Percentiles rank a stretch among this genome's conserved stretches.
Conservation (phyloP, 2,329 filamentous ascomycete genomes). For the Curvularia eragrostidis region DNA sequence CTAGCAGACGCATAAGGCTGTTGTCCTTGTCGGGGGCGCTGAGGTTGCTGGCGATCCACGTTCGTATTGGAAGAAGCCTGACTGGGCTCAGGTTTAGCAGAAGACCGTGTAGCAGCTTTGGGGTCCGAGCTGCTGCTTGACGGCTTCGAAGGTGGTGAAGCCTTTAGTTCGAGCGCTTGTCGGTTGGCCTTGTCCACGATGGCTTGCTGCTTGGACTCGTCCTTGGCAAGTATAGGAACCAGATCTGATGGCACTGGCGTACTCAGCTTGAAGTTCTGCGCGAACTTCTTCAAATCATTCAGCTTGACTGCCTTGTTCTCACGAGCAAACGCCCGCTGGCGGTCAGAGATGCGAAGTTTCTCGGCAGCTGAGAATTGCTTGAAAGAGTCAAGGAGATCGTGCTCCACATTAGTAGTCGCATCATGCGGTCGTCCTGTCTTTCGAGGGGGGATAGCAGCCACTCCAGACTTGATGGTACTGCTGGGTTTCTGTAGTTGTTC, state of each 20-base stretch:
- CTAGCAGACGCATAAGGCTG: conserved; percentile 54
- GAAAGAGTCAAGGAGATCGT: conserved; percentile 68
- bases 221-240: conserved; percentile 94
- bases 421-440: conserved; percentile 57
- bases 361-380: conserved; percentile 68
- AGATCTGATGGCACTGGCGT: conserved; percentile 91
- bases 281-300: conserved; percentile 94
- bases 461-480: conserved; percentile 37
- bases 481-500: conserved; percentile 40
- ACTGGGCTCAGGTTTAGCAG: conserved; percentile 44
- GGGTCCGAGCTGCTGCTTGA: conserved; percentile 51
- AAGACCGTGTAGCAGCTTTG: conserved; percentile 43
- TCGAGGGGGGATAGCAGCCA: conserved; percentile 37
- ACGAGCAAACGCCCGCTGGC: conserved; percentile 60
- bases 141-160: conserved; percentile 45
- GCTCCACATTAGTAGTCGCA: conserved; percentile 66
- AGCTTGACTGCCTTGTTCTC: conserved; percentile 90
- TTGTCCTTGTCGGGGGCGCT: conserved; percentile 52
- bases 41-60: conserved; percentile 56
- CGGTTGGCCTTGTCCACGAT: conserved; percentile 88
- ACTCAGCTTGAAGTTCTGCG: conserved; percentile 89
- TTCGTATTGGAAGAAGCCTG: conserved; percentile 39
- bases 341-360: conserved; percentile 66
- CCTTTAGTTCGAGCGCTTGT: conserved; percentile 67
- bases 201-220: conserved; percentile 90